Evolutionary conservation across 495 filamentous ascomycete species (phyloP).

Genomic region (Jackrogersella minutella): DNA sequence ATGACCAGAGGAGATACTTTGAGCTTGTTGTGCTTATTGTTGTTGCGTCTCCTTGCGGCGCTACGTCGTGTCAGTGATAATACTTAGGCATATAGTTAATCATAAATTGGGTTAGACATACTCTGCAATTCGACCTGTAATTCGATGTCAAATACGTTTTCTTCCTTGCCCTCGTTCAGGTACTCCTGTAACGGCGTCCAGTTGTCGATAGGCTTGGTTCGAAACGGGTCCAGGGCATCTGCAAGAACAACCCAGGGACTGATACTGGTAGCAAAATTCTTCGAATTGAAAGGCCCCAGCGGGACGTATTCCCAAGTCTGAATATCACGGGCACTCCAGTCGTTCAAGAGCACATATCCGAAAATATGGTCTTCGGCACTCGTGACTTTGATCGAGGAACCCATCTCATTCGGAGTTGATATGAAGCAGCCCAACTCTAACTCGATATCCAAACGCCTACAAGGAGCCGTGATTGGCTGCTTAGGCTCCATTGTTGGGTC

Average conservation of each 20-base stretch:
- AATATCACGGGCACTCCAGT: conserved; percentile 93
- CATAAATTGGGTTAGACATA: no score
- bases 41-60: conserved; percentile 67
- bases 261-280: conserved; percentile 93
- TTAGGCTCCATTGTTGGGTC: conserved; percentile 67
- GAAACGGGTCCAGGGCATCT: conserved; percentile 80
- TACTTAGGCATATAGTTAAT: conserved; percentile 24
- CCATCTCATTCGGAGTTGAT: conserved; percentile 69
- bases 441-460: conserved; percentile 81
- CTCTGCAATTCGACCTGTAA: conserved; percentile 78
- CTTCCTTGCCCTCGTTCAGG: conserved; percentile 67
- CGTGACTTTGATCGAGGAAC: conserved; percentile 65
- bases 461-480: conserved; percentile 68
- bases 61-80: conserved; percentile 44
- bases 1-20: conserved; percentile 84
- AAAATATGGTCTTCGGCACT: conserved; percentile 81
- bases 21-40: conserved; percentile 71
- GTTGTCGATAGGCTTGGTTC: conserved; percentile 66
- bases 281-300: conserved; percentile 85
- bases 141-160: conserved; percentile 76
- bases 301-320: conserved; percentile 92
- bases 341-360: conserved; percentile 89
- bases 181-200: conserved; percentile 71
- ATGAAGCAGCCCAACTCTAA: conserved; percentile 89
- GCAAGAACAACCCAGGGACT: conserved; percentile 88